A percentile compares a stretch with the other conserved stretches of the same genome.
Conservation (phyloP, 108 stramenopile species). For the Nannochloropsis salina region DNA sequence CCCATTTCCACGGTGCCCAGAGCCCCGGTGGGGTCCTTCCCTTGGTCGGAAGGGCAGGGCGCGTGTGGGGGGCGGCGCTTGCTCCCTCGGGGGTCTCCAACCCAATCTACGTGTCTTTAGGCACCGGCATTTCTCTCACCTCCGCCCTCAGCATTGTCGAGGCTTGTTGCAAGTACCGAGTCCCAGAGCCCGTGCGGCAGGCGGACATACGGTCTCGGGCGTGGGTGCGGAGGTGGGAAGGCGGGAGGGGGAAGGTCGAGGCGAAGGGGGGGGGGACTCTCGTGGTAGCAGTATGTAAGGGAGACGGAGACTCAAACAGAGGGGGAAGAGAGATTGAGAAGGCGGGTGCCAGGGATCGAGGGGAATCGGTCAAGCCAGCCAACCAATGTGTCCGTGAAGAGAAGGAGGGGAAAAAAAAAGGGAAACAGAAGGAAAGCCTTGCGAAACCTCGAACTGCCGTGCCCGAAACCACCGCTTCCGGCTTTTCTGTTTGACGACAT, state of each 20-base stretch:
- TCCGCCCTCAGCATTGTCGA: background rate
- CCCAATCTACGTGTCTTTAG: background rate
- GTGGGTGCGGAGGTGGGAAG: background rate
- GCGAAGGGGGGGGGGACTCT: too few species aligned
- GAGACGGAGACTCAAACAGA: too few species aligned
- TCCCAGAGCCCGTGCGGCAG: conserved; percentile 32
- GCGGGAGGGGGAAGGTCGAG: background rate
- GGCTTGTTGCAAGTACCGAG: conserved; percentile 19
- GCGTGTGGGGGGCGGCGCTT: background rate
- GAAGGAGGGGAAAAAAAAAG: too few species aligned
- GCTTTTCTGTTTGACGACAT: too few species aligned
- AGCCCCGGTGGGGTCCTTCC: background rate
- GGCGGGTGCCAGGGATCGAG: too few species aligned
- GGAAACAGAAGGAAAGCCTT: too few species aligned
- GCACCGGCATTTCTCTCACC: conserved; percentile 5
- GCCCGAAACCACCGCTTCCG: too few species aligned
- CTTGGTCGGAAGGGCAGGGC: background rate
- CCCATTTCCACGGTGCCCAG: background rate
- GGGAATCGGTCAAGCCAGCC: too few species aligned
- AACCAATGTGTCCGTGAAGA: too few species aligned
- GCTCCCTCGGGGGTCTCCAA: background rate
- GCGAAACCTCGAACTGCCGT: too few species aligned
- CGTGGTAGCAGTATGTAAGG: too few species aligned
- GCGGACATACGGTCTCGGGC: conserved; percentile 29
- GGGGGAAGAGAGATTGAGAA: too few species aligned